Evolutionary conservation across 2,329 filamentous ascomycete species (phyloP), one percentile per base, ranked within the genome.

Genomic region (Fusarium sp.): DNA sequence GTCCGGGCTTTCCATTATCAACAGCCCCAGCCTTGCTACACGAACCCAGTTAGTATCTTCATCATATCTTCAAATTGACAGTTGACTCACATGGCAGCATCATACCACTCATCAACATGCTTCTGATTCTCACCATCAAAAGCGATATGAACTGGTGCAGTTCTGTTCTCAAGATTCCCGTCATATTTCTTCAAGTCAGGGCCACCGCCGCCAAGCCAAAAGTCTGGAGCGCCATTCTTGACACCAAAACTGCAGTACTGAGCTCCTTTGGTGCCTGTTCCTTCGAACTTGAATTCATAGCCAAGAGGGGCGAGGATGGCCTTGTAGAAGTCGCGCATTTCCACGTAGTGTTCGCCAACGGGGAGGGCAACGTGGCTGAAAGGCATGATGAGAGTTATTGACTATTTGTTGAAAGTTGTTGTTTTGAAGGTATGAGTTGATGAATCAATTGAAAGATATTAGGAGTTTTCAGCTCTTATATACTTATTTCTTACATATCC

Each of bases 1-100:
- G 78, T 0, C 86, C 87, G 0, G 87, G 86, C 20, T 80, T 76
- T 7, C 87, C 87, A 71, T 88, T 88, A 72, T 84, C 83, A 36
- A 79, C 82, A 5, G 80, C 86, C 0, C 86, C 86, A 41, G 78
- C 80, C 17, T 86, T 73, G 6, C 84, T 80, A 15, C 13, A 39
- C 5, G n/a, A 58, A n/a, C 25, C 11, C 13, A 56, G 42, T 62
- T 22, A 68, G 64, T 5, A 52, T 4, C 7, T 1, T 1, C 9
- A 25, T 2, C 20, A 1, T 4, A n/a, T 15, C 3, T 17, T 17
- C 15, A 2, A 0, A 3, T 27, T 6, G 2, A 1, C 2, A 39
- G 13, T 36, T 4, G 17, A 76, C 75, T 76, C 60, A 76, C 76
- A 77, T 76, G 20, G 76, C 69, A 29, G 29, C 56, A 36, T 75